Conservation (phyloP, 306 rosid genomes). For the Acacia acuminata region DNA sequence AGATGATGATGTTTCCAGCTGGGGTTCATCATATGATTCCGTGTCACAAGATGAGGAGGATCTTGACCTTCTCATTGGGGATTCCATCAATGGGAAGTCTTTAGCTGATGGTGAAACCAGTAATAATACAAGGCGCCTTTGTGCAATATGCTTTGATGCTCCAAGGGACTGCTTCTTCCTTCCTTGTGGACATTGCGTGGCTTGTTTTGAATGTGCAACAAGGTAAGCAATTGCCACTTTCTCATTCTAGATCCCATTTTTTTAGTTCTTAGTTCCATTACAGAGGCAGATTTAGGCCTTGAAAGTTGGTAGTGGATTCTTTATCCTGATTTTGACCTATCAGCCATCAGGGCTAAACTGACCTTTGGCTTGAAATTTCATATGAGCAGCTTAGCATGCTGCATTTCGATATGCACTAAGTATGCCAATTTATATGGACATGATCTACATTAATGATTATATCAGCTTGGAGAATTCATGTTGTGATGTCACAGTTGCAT, state of each 20-base stretch:
- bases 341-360: background rate
- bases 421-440: background rate
- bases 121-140: constrained; percentile 73
- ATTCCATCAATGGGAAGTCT: constrained; percentile 48
- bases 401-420: background rate
- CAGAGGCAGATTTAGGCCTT: background rate
- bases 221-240: constrained; percentile 49
- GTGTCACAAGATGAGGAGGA: constrained; percentile 69
- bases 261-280: background rate
- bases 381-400: background rate
- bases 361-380: background rate
- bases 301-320: background rate
- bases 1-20: constrained; percentile 82
- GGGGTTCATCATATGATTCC: constrained; percentile 85
- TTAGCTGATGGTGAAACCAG: constrained; percentile 58
- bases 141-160: constrained; percentile 93
- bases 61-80: constrained; percentile 46
- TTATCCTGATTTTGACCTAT: background rate
- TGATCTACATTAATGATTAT: background rate
- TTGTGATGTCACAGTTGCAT: background rate
- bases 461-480: background rate
- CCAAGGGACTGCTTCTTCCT: constrained; percentile 92
- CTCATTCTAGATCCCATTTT: background rate
- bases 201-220: constrained; percentile 79
- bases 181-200: constrained; percentile 87